Evolutionary conservation across 1,139 yeast genomes (phyloP).

Genomic region (Williopsis jadinii): DNA sequence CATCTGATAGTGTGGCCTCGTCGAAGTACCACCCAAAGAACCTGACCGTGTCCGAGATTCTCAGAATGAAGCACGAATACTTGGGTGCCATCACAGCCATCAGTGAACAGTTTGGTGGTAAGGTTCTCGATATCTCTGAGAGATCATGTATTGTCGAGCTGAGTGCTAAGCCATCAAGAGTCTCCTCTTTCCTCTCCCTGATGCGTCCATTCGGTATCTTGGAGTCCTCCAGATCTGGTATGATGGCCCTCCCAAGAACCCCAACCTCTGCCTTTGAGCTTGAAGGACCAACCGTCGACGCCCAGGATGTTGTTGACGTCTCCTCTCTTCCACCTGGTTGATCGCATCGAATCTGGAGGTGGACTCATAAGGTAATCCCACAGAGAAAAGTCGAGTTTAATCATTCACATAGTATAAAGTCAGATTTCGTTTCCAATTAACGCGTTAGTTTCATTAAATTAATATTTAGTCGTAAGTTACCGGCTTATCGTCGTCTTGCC

Average conservation of each 20-base stretch:
- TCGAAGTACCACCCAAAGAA: conserved; percentile 79
- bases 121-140: conserved; percentile 84
- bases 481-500: conserved; percentile 18
- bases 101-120: conserved; percentile 87
- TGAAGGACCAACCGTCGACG: conserved; percentile 47
- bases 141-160: conserved; percentile 92
- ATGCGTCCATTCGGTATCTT: conserved; percentile 93
- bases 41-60: conserved; percentile 84
- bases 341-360: no score
- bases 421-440: no score
- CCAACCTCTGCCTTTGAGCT: conserved; percentile 43
- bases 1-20: conserved; percentile 27
- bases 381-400: no score
- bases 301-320: conserved; percentile 69
- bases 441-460: not conserved
- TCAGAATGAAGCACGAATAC: conserved; percentile 90
- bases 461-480: not conserved
- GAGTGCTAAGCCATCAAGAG: conserved; percentile 87
- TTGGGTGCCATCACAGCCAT: conserved; percentile 76
- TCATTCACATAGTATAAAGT: no score
- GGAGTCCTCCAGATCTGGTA: conserved; percentile 95
- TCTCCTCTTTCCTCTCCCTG: conserved; percentile 78
- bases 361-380: no score
- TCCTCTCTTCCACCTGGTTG: conserved; percentile 94
- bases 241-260: conserved; percentile 98